A percentile compares a stretch with the other conserved stretches of the same genome.
phyloP scores from a whole-genome alignment of 164 flowering plant species.

The Santalum album region DNA sequence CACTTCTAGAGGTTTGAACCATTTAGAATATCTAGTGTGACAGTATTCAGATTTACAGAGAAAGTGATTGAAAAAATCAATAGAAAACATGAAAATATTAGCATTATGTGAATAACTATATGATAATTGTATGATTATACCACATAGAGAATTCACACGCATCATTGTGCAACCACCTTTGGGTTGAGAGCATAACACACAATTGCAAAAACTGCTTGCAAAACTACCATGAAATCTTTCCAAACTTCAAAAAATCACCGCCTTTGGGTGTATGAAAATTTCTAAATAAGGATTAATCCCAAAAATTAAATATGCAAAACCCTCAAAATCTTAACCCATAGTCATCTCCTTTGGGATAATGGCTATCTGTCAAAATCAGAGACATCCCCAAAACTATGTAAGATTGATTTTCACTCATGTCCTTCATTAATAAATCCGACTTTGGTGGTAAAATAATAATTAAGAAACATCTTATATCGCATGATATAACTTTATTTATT shows the following conservation, averaged over 20 bases:
- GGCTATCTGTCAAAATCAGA: no score
- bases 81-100: not conserved
- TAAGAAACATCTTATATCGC: no score
- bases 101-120: not conserved
- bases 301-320: not conserved
- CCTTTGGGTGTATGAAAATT: no score
- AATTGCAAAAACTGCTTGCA: not conserved
- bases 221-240: not conserved
- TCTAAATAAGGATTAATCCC: no score
- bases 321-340: not conserved
- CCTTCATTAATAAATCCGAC: not conserved
- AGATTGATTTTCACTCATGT: no score
- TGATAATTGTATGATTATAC: not conserved
- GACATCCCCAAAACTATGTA: no score
- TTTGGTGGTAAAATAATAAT: no score
- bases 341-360: not conserved
- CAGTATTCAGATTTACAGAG: not conserved
- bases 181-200: not conserved
- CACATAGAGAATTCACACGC: not conserved
- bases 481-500: no score
- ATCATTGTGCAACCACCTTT: no score
- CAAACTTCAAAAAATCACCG: not conserved
- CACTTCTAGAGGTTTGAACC: not conserved
- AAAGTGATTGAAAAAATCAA: not conserved
- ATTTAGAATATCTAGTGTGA: not conserved